A percentile compares a stretch with the other conserved stretches of the same genome.
phyloP scores from a whole-genome alignment of 176 grass and related monocot species.

The Puya raimondii region DNA sequence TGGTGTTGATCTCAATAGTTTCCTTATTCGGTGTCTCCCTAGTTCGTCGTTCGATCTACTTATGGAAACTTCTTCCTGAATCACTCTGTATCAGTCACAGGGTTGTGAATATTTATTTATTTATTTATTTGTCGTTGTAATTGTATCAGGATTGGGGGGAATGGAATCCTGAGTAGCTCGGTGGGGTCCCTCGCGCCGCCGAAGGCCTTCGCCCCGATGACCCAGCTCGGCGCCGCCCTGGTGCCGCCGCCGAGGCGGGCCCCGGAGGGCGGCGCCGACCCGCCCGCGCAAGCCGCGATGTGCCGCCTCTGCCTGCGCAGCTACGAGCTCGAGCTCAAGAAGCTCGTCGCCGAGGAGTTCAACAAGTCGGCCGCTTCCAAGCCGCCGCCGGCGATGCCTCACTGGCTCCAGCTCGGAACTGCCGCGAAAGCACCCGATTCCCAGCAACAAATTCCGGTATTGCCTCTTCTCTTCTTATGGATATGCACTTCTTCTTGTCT shows the following conservation, averaged over 20 bases:
- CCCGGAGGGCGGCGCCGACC: background rate
- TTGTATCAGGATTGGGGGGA: background rate
- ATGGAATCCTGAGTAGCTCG: background rate
- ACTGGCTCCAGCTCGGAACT: conserved; percentile 3
- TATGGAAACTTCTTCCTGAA: too few species aligned
- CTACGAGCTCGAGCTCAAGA: background rate
- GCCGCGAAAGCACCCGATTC: background rate
- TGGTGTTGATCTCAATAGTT: too few species aligned
- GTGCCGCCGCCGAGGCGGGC: background rate
- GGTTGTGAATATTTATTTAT: too few species aligned
- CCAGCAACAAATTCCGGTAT: background rate
- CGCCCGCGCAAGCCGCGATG: background rate
- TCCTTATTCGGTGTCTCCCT: too few species aligned
- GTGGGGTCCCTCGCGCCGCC: background rate
- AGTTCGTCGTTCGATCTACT: too few species aligned
- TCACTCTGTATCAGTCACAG: too few species aligned
- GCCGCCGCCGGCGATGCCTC: background rate
- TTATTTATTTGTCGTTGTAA: background rate
- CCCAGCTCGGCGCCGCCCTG: background rate
- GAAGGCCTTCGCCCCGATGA: too few species aligned
- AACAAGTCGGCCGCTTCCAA: background rate
- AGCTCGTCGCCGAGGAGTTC: background rate
- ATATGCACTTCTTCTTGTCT: background rate
- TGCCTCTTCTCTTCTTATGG: background rate
- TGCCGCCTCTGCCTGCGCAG: background rate